Evolutionary conservation across 805 yeast genomes (phyloP), one percentile per base, ranked within the genome.

Genomic region (Saturnispora dispora): DNA sequence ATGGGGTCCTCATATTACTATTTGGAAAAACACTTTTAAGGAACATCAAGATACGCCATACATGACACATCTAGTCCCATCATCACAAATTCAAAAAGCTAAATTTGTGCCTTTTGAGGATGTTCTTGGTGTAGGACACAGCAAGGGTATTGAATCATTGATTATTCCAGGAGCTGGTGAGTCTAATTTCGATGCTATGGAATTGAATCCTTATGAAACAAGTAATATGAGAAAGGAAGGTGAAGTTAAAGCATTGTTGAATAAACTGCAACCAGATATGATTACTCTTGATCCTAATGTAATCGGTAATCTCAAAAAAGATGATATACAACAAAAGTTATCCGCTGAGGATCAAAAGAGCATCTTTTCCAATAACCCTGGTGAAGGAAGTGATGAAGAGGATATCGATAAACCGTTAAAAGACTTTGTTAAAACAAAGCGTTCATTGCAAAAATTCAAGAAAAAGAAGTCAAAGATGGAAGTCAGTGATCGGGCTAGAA

Each of bases 121-220:
- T 85, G 72, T 91, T n/a, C 73, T 93, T 23, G 96, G 96, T 25
- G 78, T 85, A 10, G 97, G 97, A 2, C 95, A 88, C 64, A 74
- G 78, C 47, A 68, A 70, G 1, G 96, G 96, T 44, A 74, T 89
- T 40, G 78, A 83, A n/a, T 82, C 93, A n/a, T 59, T 93, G 54
- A 84, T 93, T 58, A 76, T 93, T 53, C 99, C 99, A 40, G 99
- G 99, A 25, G 74, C 97, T 41, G 99, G 99, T 73, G 99, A 93
- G 71, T 96, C 99, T 55, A 93, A 93, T 70, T 89, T 79, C 66
- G 99, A 93, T 72, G 89, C 98, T 3, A 68, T 89, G 65, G 99
- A 93, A 69, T 69, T 82, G 61, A 93, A 93, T 67, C 99, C 99
- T 56, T 93, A 76, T 70, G 96, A 88, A 67, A 79, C 96, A 9